Base-by-base conservation (phyloP, 2,329 filamentous ascomycete species). In the Ophiostoma angusticollis region DNA sequence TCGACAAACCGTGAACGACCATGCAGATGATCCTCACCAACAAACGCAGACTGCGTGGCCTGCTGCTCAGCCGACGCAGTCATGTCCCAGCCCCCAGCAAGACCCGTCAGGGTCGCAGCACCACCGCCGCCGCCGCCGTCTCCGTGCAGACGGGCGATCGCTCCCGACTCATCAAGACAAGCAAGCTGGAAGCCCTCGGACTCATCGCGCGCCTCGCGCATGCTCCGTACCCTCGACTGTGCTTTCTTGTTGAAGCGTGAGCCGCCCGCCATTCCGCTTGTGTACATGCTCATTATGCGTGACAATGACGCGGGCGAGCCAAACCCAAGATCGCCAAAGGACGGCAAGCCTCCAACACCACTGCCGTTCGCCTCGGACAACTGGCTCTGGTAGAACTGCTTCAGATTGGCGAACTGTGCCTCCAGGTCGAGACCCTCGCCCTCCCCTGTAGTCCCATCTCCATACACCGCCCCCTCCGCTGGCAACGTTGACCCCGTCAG, bases 261-360 rank as follows among this genome's bases (percentile, higher is more conserved):
- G 46, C 67, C 74, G 39, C 74, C 39, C 16, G 37, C 29, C 22
- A 44, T 27, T 0, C 47, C 45, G 21, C 37, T 39, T 9, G 83
- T 84, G 60, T 95, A 95, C 19, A 95, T 66, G 45, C 77, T 87
- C 84, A 95, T 93, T 52, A 96, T 91, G 23, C 89, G 78, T 19
- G 83, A 80, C 39, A 95, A 64, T 9, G 85, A 83, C 5, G 77
- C 81, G 0, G 89, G 87, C 0, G 87, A 94, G 17, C 71, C 72
- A 39, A 81, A 73, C 2, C 79, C 78, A 21, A 76, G 59, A 33
- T 68, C 65, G 18, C 58, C 58, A 3, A 67, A 49, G 9, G 58
- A 53, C 0, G 63, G 53, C n/a, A 70, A 49, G 2, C 72, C 69
- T 5, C 60, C 59, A 0, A 70, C 57, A 11, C 69, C 67, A 3